Evolutionary conservation across 768 basidiomycete genomes (phyloP).

Genomic region (Tephrocybe sp.): DNA sequence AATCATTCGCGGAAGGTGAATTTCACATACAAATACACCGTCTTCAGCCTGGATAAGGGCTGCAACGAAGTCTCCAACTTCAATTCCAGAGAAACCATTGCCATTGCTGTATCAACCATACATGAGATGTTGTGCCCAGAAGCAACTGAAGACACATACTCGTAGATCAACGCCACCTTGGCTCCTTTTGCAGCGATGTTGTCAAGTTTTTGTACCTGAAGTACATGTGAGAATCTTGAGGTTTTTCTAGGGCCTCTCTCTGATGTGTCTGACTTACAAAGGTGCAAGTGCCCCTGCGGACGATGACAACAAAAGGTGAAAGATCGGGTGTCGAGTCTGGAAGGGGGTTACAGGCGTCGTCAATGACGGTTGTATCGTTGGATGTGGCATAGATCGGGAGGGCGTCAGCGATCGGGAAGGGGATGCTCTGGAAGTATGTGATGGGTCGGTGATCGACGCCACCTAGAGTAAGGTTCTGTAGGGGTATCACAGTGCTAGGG

Average conservation of each 20-base stretch:
- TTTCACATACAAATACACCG: slow-evolving; percentile 46
- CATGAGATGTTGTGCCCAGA: neutral
- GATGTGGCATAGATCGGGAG: slow-evolving; percentile 62
- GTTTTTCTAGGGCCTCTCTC: neutral
- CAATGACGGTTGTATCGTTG: slow-evolving; percentile 47
- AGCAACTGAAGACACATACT: slow-evolving; percentile 34
- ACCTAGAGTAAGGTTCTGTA: slow-evolving; percentile 54
- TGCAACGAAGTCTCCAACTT: slow-evolving; percentile 45
- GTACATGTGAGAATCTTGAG: neutral
- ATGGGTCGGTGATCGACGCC: slow-evolving; percentile 49
- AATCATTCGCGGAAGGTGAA: no score
- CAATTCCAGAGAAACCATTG: slow-evolving; percentile 41
- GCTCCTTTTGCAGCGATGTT: slow-evolving; percentile 58
- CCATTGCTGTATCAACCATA: slow-evolving; percentile 39
- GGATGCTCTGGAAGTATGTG: slow-evolving; percentile 52
- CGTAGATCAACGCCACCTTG: slow-evolving; percentile 49
- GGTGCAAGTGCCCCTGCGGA: slow-evolving; percentile 59
- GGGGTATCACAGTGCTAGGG: slow-evolving; percentile 49
- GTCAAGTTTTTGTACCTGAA: slow-evolving; percentile 46
- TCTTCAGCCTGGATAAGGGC: slow-evolving; percentile 54
- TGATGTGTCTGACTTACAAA: slow-evolving; percentile 35
- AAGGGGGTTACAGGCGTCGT: slow-evolving; percentile 61
- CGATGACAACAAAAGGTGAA: slow-evolving; percentile 49
- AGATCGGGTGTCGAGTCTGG: slow-evolving; percentile 56
- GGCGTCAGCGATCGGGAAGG: slow-evolving; percentile 44